Evolutionary conservation across 176 grass and related monocot species (phyloP).

Genomic region (Melocanna baccifera): DNA sequence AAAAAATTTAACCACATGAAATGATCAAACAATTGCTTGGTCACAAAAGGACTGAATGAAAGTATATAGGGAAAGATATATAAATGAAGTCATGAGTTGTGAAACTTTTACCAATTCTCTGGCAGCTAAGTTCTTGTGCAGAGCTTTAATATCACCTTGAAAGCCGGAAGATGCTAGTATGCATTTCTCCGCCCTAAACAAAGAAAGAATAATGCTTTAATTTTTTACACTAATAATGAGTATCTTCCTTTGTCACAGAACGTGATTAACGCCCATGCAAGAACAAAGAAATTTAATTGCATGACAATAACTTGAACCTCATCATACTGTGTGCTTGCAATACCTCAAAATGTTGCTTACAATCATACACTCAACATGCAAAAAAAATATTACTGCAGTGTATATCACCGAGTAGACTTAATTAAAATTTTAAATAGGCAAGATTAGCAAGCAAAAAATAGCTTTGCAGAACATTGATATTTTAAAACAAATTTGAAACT

Average conservation of each 20-base stretch:
- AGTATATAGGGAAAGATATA: neutral
- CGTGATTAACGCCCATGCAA: neutral
- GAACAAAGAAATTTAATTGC: neutral
- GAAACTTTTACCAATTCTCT: conserved; percentile 65
- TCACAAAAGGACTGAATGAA: neutral
- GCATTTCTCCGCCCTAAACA: conserved; percentile 77
- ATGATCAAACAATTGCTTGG: neutral
- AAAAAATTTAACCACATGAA: neutral
- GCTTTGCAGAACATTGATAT: neutral
- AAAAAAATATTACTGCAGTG: neutral
- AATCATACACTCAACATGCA: neutral
- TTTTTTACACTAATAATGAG: neutral
- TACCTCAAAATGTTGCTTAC: neutral
- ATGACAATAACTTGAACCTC: neutral
- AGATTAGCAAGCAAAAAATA: neutral
- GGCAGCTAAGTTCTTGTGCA: conserved; percentile 92
- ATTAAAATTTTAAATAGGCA: neutral
- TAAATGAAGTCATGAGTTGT: neutral
- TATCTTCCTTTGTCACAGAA: neutral
- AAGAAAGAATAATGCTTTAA: neutral
- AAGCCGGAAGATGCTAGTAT: conserved; percentile 86
- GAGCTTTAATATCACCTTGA: conserved; percentile 95
- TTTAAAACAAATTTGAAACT: neutral
- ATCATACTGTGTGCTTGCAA: neutral
- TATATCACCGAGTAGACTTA: neutral